Evolutionary conservation across 2,329 filamentous ascomycete genomes (phyloP), one percentile per base, ranked within the genome.

Genomic region (Thielaviopsis ethacetica): DNA sequence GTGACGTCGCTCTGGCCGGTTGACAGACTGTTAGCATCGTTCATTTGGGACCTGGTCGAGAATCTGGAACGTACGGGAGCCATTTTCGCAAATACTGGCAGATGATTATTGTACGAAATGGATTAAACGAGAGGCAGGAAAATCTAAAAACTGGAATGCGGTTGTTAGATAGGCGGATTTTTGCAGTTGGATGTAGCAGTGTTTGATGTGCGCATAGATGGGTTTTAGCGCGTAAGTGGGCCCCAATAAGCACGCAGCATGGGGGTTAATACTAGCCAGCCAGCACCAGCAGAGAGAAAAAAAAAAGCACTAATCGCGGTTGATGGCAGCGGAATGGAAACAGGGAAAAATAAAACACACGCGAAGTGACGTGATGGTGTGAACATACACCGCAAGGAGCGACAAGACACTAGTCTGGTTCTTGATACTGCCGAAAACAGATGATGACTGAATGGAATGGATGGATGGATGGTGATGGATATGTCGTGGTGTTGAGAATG

Each of bases 51-150:
- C 7, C 44, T 19, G 17, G 44, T 49, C n/a, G 44, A 49, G 44
- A 49, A 49, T 49, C 44, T 49, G 2, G 44, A 62, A 69, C 71
- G 69, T 71, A 72, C 71, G 59, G 68, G 68, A 67, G 70, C 69
- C 70, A 71, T 71, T 50, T 67, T 69, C 62, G 61, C 53, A 52
- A 24, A 34, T 62, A 61, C 24, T 54, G 54, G 53, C 54, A 21
- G 26, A 34, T 55, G 10, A 51, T 53, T 49, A 57, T 60, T 54
- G 50, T 26, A 57, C 41, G 38, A 50, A 62, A 58, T 53, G 54
- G 58, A 55, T 62, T 55, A 22, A 57, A 27, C 41, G 44, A 49
- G 44, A 49, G 44, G 44, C 44, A 49, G 44, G n/a, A 49, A 49
- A 49, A 49, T 49, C 44, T 49, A 49, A 21, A 49, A n/a, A 49